Conservation (phyloP, 169 alveolate genomes). For the Eimeria falciformis region DNA sequence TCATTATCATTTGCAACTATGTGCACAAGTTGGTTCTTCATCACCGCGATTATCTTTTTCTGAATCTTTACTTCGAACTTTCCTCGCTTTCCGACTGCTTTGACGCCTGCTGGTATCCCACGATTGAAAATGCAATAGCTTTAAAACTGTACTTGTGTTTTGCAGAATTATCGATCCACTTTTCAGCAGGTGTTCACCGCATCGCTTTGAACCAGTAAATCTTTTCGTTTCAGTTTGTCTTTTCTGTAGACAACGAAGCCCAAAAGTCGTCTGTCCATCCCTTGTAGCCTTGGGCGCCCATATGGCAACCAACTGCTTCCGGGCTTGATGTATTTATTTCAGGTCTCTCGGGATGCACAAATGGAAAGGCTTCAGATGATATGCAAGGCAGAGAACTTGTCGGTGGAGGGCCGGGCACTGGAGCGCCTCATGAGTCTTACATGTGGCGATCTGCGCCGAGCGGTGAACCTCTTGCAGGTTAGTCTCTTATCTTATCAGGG, state of each 20-base stretch:
- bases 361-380: slow-evolving; percentile 27
- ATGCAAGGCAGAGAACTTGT: slow-evolving; percentile 50
- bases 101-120: neutral
- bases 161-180: slow-evolving; percentile 80
- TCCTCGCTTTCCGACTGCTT: neutral
- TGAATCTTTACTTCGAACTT: neutral
- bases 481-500: neutral
- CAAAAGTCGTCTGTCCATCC: no score
- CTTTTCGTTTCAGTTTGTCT: neutral
- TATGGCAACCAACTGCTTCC: no score
- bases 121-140: neutral
- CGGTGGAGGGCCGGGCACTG: slow-evolving; percentile 24
- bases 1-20: slow-evolving; percentile 98
- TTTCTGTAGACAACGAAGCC: no score
- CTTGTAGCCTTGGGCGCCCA: no score
- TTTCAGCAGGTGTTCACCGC: slow-evolving; percentile 76
- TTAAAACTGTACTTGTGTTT: neutral
- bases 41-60: neutral
- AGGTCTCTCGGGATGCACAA: slow-evolving; percentile 70
- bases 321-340: no score
- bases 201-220: slow-evolving; percentile 77
- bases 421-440: slow-evolving; percentile 66
- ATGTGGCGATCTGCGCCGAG: slow-evolving; percentile 78
- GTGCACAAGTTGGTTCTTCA: slow-evolving; percentile 82
- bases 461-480: slow-evolving; percentile 79